Base-by-base conservation (phyloP, 1,139 yeast genomes). In the Sugiyamaella japonica region DNA sequence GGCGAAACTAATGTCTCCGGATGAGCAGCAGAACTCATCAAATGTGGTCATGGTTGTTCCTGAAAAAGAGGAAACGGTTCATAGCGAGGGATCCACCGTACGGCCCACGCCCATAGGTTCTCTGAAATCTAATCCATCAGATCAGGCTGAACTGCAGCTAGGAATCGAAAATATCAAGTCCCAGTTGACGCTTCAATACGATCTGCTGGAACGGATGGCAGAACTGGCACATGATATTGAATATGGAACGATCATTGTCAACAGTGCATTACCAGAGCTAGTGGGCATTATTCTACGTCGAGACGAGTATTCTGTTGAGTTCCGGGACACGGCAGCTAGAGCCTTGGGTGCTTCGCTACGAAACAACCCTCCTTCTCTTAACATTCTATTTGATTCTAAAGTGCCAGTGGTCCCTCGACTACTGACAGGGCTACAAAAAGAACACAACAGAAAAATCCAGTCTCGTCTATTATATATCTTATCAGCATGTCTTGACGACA, bases 221-320 rank as follows among this genome's bases (percentile, higher is more conserved):
- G 91, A 86, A 7, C 71, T 80, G 60, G 78, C 86, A 43, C 89
- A 86, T 62, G 91, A 85, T 61, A 67, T 79, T 25, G 88, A 86
- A 54, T 79, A 77, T 61, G 93, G 93, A 1, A 73, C 72, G 3
- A 72, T 72, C 31, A 64, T 79, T 43, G 69, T 71, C 15, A 65
- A 65, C 12, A 55, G 66, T 12, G 61, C 58, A 31, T 62, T 64
- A 6, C 55, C 58, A n/a, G 55, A 54, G n/a, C 57, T 72, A 39
- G 53, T 70, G 16, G 59, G 63, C 7, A 57, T 72, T 10, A 54
- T 63, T 31, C 54, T 59, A 34, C 59, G 61, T 50, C 36, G 53
- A 1, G 57, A 56, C 28, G 60, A 57, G 4, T 49, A 59, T 3
- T 32, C 61, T 9, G 38, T 48, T 12, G 56, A 65, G 38, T 37